A percentile compares a stretch with the other conserved stretches of the same genome.
Conservation (phyloP, 75 land plant genomes). For the Pinus albicaulis region DNA sequence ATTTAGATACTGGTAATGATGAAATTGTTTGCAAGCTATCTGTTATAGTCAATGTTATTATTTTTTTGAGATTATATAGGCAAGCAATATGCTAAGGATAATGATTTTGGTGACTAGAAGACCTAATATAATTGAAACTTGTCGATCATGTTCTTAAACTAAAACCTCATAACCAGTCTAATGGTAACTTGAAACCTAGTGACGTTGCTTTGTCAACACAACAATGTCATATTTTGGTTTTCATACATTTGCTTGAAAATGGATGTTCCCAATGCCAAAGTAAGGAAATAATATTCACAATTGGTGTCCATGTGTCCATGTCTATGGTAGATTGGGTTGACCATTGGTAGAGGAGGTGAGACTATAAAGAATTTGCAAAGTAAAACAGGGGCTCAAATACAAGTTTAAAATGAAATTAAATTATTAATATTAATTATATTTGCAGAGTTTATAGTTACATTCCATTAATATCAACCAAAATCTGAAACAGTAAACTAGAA, state of each 20-base stretch:
- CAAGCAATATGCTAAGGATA: background rate
- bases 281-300: background rate
- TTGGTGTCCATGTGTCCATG: background rate
- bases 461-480: too few species aligned
- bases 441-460: too few species aligned
- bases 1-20: background rate
- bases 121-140: background rate
- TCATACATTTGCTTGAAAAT: conserved; percentile 48
- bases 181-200: background rate
- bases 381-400: conserved; percentile 90
- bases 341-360: conserved; percentile 96
- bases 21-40: background rate
- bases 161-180: conserved; percentile 1
- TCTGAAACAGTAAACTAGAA: too few species aligned
- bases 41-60: background rate
- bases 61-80: background rate
- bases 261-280: conserved; percentile 92
- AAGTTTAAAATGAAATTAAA: conserved; percentile 48
- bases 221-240: background rate
- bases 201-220: background rate
- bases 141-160: background rate
- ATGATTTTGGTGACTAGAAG: background rate
- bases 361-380: conserved; percentile 87
- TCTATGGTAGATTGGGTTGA: conserved; percentile 76
- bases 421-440: background rate